A percentile compares a stretch with the other conserved stretches of the same genome.
Evolutionary conservation across 1,284 basidiomycete species (phyloP).

Genomic region (Golubevia sp.): DNA sequence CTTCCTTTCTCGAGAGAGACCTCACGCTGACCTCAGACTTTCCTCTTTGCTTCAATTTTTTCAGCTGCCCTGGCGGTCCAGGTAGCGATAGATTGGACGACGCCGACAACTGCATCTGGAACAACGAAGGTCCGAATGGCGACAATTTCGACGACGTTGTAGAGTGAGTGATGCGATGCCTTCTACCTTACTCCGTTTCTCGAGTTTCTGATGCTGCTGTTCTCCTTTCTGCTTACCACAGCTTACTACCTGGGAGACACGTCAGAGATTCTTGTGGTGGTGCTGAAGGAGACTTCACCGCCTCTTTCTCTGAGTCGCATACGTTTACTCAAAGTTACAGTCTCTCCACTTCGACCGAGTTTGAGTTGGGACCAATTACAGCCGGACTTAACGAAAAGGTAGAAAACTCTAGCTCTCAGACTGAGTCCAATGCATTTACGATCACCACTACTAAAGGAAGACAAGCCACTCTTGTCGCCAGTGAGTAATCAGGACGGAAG

Average conservation of each 20-base stretch:
- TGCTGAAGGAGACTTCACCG: background rate
- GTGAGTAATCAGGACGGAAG: too few relatives aligned
- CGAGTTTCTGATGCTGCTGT: too few relatives aligned
- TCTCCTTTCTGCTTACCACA: background rate
- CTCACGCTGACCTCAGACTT: too few relatives aligned
- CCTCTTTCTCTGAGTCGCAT: background rate
- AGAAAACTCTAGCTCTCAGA: background rate
- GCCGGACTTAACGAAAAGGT: background rate
- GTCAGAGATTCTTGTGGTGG: background rate
- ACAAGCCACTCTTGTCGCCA: background rate
- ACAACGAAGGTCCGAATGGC: background rate
- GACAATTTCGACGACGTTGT: background rate
- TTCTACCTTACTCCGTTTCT: too few relatives aligned
- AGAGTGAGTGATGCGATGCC: background rate
- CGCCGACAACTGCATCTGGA: background rate
- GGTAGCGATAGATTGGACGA: background rate
- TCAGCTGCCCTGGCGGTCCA: background rate
- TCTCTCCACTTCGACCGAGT: background rate
- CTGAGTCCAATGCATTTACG: background rate
- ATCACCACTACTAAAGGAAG: background rate
- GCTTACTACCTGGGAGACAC: background rate
- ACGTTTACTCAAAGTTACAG: background rate
- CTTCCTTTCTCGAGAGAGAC: too few relatives aligned
- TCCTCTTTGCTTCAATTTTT: too few relatives aligned
- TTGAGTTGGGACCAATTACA: background rate